Evolutionary conservation across 129 eudicot species (phyloP), one percentile per base, ranked within the genome.

Genomic region (Gnaphalium uliginosum): DNA sequence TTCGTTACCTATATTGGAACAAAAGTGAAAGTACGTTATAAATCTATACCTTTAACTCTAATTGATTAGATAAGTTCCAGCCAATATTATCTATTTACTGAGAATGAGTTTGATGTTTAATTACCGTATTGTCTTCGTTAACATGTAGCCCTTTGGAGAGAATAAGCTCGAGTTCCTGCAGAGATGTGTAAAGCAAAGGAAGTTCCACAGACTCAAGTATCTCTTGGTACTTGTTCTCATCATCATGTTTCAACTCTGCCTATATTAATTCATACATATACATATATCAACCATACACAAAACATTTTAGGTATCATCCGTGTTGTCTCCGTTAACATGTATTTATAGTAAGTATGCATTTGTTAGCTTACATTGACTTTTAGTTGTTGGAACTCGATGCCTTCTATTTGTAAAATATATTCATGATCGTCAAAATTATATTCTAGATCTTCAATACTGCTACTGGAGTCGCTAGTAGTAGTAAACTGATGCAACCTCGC

Each of bases 301-400:
- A n/a, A n/a, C n/a, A n/a, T n/a, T n/a, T n/a, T n/a, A n/a, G n/a
- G n/a, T n/a, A n/a, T n/a, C n/a, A n/a, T n/a, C n/a, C n/a, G n/a
- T n/a, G n/a, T n/a, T n/a, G n/a, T n/a, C n/a, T n/a, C n/a, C n/a
- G n/a, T n/a, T n/a, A n/a, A n/a, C n/a, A n/a, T n/a, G n/a, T n/a
- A n/a, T n/a, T n/a, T n/a, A n/a, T n/a, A n/a, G n/a, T n/a, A n/a
- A n/a, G n/a, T n/a, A n/a, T 30, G 33, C 33, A 30, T 30, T 33
- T 6, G 29, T 51, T n/a, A 27, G 17, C 74, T 50, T 70, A 70
- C 74, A 25, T 48, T 70, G 30, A 33, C 1, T 33, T 33, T 33
- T 6, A 33, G 8, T 27, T 41, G 68, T 19, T 25, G 35, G 23
- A 72, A 72, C 56, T 30, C 67, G 9, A 72, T 35, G 68, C 68